Evolutionary conservation across 352 stramenopile species (phyloP).

Genomic region (Phytophthora foliorum): DNA sequence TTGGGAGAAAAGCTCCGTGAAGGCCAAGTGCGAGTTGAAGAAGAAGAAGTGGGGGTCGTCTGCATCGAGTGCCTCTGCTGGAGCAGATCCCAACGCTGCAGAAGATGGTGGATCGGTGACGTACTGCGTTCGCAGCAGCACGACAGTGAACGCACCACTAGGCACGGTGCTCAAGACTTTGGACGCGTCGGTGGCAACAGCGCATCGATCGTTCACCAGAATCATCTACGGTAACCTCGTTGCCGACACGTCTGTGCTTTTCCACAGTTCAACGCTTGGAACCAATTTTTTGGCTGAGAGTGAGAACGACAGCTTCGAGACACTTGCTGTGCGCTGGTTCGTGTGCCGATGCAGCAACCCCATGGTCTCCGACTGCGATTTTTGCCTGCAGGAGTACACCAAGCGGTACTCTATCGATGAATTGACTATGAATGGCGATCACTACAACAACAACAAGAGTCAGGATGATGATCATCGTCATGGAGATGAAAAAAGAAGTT

Average conservation of each 20-base stretch:
- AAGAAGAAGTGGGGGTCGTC: conserved; percentile 25
- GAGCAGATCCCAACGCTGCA: neutral
- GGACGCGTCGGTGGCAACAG: conserved; percentile 61
- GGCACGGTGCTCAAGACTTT: conserved; percentile 69
- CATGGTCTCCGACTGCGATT: conserved; percentile 75
- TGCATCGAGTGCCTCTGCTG: neutral
- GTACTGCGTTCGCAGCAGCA: conserved; percentile 71
- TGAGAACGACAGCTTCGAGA: conserved; percentile 41
- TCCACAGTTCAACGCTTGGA: conserved; percentile 48
- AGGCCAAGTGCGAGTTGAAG: conserved; percentile 22
- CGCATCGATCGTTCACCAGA: conserved; percentile 76
- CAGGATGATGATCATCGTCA: conserved; percentile 37
- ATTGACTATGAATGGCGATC: conserved; percentile 33
- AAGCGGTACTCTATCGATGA: conserved; percentile 69
- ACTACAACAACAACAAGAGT: conserved; percentile 54
- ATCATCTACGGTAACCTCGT: conserved; percentile 82
- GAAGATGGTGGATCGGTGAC: conserved; percentile 14
- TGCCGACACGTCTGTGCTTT: conserved; percentile 81
- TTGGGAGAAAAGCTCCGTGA: conserved; percentile 61
- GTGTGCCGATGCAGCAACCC: conserved; percentile 71
- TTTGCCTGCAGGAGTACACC: conserved; percentile 80
- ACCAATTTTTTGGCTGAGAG: conserved; percentile 14
- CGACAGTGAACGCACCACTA: conserved; percentile 61
- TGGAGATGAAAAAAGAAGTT: conserved; percentile 9
- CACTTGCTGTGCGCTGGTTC: conserved; percentile 77